These are phyloP conservation scores for Prunus kanzakura DNA, from an alignment of 306 rosid genomes.

Conservation along the genomic window DNA sequence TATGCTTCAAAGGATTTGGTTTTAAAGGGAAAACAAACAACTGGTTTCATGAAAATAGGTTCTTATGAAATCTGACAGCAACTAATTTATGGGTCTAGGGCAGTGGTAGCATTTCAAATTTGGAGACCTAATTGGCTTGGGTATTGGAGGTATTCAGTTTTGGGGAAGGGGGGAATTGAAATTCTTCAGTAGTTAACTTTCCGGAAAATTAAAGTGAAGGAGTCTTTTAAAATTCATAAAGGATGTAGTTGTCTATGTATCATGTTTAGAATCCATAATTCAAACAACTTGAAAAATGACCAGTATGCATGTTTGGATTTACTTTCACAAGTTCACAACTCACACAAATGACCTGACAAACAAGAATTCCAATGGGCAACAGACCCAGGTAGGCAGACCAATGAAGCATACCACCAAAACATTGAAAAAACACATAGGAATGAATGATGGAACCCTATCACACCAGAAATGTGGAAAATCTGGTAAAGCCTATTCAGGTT, in stretches of 20 bases:
- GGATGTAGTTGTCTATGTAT: not conserved
- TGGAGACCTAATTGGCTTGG: not conserved
- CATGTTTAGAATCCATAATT: not conserved
- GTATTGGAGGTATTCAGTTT: not conserved
- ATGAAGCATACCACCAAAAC: not conserved
- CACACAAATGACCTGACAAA: not conserved
- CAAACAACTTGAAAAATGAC: not conserved
- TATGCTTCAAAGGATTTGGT: not conserved
- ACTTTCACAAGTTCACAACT: not conserved
- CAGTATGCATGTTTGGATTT: not conserved
- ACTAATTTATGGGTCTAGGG: not conserved
- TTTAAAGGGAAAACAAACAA: not conserved
- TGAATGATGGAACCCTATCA: not conserved
- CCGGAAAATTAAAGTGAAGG: not conserved
- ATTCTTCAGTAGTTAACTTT: not conserved
- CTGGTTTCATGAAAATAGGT: not conserved
- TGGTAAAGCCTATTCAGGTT: not conserved
- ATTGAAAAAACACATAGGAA: not conserved
- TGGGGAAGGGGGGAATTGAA: not conserved
- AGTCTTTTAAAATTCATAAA: not conserved
- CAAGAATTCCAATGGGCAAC: not conserved
- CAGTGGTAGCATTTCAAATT: not conserved
- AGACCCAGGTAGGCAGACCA: not conserved
- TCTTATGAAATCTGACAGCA: not conserved
- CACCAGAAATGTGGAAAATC: not conserved